phyloP scores from a whole-genome alignment of 495 filamentous ascomycete genomes.

The Hyaloscypha bicolor region DNA sequence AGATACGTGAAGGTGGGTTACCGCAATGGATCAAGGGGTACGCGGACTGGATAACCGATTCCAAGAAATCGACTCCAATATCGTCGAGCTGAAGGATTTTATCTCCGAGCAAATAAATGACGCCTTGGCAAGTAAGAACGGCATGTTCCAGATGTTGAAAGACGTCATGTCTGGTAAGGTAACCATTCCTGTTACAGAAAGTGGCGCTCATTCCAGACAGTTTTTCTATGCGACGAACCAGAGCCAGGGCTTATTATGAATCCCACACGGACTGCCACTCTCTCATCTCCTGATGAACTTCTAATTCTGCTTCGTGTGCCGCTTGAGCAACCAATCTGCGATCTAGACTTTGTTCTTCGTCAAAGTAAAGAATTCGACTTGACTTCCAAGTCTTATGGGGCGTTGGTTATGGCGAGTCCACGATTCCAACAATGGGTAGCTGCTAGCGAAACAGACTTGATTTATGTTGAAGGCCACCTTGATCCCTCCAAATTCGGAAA shows the following conservation, averaged over 20 bases:
- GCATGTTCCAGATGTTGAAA: neutral
- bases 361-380: neutral
- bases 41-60: neutral
- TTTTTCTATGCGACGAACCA: neutral
- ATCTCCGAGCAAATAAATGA: neutral
- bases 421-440: neutral
- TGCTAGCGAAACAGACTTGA: neutral
- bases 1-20: neutral
- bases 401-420: neutral
- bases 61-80: neutral
- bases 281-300: neutral
- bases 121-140: neutral
- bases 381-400: neutral
- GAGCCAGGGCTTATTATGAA: neutral
- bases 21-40: neutral
- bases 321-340: neutral
- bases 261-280: neutral
- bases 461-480: neutral
- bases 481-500: neutral
- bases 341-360: neutral
- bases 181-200: neutral
- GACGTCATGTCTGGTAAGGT: neutral
- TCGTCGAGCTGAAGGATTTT: neutral
- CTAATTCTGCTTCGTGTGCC: neutral
- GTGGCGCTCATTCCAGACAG: neutral